A percentile compares a stretch with the other conserved stretches of the same genome.
These are phyloP conservation scores for Neonectria hederae DNA, from an alignment of 2,329 filamentous ascomycete genomes.

Conservation along the genomic window DNA sequence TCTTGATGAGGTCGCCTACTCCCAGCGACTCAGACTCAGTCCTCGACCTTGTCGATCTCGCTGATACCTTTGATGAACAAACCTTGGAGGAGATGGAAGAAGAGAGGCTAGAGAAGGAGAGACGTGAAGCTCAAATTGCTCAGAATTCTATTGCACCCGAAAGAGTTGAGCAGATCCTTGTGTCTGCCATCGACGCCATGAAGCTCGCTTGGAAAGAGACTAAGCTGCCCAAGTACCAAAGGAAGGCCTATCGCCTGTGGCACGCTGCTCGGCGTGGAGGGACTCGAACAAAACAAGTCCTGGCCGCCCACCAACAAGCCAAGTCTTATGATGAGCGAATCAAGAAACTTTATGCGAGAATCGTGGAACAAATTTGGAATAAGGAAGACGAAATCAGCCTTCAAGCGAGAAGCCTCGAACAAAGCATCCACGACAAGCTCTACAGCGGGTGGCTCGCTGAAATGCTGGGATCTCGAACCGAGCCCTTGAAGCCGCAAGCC, in stretches of 20 bases:
- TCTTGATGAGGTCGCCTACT: conserved; percentile 26
- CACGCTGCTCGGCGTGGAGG: conserved; percentile 57
- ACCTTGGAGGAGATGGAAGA: conserved; percentile 70
- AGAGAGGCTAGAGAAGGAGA: conserved; percentile 37
- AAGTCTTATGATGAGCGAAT: conserved; percentile 61
- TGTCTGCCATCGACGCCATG: conserved; percentile 61
- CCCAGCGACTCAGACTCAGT: conserved; percentile 47
- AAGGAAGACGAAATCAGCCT: conserved; percentile 61
- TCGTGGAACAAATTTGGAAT: conserved; percentile 63
- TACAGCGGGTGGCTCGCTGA: conserved; percentile 60
- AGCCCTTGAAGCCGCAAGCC: conserved; percentile 49
- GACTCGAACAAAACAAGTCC: conserved; percentile 51
- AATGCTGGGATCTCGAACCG: conserved; percentile 53
- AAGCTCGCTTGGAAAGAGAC: conserved; percentile 65
- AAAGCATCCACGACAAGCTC: conserved; percentile 70
- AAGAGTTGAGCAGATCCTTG: conserved; percentile 62
- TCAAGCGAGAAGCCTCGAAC: conserved; percentile 69
- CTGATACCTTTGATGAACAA: conserved; percentile 58
- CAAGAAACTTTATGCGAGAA: conserved; percentile 61
- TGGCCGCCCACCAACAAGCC: conserved; percentile 54
- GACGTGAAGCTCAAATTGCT: conserved; percentile 7
- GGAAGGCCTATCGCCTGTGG: conserved; percentile 72
- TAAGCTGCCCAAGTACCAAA: conserved; percentile 64
- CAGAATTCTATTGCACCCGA: conserved; percentile 50
- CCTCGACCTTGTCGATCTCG: conserved; percentile 52